A percentile compares a stretch with the other conserved stretches of the same genome.
These are phyloP conservation scores for Podospora comata DNA, from an alignment of 495 filamentous ascomycete genomes.

Conservation along the genomic window DNA sequence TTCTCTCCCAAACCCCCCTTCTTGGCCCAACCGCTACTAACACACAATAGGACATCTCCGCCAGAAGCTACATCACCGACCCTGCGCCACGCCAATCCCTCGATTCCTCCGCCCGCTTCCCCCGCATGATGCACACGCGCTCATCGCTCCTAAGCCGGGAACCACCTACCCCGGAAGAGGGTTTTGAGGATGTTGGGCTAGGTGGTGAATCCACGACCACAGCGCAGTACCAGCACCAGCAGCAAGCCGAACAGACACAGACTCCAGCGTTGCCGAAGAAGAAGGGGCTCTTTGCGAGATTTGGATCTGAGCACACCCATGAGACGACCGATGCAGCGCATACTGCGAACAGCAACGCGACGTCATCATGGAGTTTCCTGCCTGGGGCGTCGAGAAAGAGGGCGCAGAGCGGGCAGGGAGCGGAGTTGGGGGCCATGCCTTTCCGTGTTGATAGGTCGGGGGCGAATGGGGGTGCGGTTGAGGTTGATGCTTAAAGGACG, in stretches of 20 bases:
- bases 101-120: slow-evolving; percentile 52
- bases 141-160: slow-evolving; percentile 3
- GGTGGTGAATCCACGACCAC: slow-evolving; percentile 58
- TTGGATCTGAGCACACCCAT: slow-evolving; percentile 41
- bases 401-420: slow-evolving; percentile 67
- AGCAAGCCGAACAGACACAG: slow-evolving; percentile 2
- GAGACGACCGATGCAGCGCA: neutral
- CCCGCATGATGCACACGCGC: neutral
- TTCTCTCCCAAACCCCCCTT: slow-evolving; percentile 2
- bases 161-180: slow-evolving; percentile 58
- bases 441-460: slow-evolving; percentile 31
- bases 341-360: neutral
- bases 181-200: slow-evolving; percentile 88
- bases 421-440: slow-evolving; percentile 61
- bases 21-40: neutral
- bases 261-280: slow-evolving; percentile 56
- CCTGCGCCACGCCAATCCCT: slow-evolving; percentile 68
- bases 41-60: slow-evolving; percentile 75
- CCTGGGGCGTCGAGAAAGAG: slow-evolving; percentile 68
- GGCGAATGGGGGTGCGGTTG: slow-evolving; percentile 17
- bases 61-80: slow-evolving; percentile 68
- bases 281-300: slow-evolving; percentile 78
- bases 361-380: slow-evolving; percentile 57
- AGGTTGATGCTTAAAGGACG: neutral
- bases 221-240: slow-evolving; percentile 46